phyloP scores from a whole-genome alignment of 805 yeast genomes.

The Candida argentea region DNA sequence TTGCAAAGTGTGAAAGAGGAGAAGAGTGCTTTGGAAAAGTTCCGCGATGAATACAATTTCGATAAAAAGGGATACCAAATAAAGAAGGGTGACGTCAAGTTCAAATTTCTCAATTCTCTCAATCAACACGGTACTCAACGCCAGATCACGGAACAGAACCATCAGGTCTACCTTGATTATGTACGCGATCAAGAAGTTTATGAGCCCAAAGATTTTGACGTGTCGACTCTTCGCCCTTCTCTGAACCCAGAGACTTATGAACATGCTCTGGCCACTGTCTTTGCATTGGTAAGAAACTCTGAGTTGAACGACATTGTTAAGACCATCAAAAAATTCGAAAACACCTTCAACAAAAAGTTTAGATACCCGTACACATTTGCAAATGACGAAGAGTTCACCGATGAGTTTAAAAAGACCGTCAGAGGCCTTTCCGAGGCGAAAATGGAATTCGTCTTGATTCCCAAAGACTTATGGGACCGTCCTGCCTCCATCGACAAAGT shows the following conservation, averaged over 20 bases:
- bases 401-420: slow-evolving; percentile 50
- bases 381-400: slow-evolving; percentile 67
- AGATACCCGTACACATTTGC: slow-evolving; percentile 88
- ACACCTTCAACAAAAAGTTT: slow-evolving; percentile 90
- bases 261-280: slow-evolving; percentile 87
- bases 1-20: too few species aligned
- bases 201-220: slow-evolving; percentile 4
- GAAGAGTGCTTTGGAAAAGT: too few species aligned
- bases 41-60: too few species aligned
- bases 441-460: slow-evolving; percentile 65
- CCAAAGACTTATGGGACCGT: slow-evolving; percentile 59
- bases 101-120: too few species aligned
- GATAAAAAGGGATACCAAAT: too few species aligned
- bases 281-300: slow-evolving; percentile 71
- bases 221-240: too few species aligned
- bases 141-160: too few species aligned
- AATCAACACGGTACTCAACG: too few species aligned
- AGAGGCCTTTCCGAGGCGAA: slow-evolving; percentile 43
- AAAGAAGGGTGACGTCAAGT: too few species aligned
- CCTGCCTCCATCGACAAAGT: slow-evolving; percentile 26
- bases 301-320: slow-evolving; percentile 70
- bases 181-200: slow-evolving; percentile 2
- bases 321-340: slow-evolving; percentile 67
- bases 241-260: too few species aligned
- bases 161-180: too few species aligned